phyloP scores from a whole-genome alignment of 2,329 filamentous ascomycete genomes.

The Colletotrichum graminicola region DNA sequence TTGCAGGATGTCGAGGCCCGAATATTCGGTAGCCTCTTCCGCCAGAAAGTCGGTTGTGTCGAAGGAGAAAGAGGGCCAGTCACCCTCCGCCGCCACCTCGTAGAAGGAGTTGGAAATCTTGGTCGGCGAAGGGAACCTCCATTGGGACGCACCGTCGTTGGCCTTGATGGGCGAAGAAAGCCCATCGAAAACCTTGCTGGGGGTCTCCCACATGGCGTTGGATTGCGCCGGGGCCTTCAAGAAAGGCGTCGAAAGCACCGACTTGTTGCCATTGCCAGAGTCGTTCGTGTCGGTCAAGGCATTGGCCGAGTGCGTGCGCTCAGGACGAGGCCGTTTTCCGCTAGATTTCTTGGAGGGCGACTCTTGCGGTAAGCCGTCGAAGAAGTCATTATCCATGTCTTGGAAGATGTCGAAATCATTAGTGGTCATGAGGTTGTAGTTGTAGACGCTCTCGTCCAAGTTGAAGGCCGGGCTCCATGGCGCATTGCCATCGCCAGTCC shows the following conservation, averaged over 20 bases:
- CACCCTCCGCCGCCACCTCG: constrained; percentile 54
- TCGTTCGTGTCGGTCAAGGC: constrained; percentile 72
- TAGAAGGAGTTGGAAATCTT: constrained; percentile 56
- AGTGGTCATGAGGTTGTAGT: constrained; percentile 59
- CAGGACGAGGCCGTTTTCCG: constrained; percentile 64
- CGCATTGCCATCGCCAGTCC: constrained; percentile 58
- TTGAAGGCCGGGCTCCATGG: constrained; percentile 78
- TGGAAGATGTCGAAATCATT: constrained; percentile 74
- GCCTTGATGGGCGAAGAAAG: constrained; percentile 69
- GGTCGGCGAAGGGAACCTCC: constrained; percentile 60
- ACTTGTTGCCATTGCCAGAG: constrained; percentile 61
- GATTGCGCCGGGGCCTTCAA: constrained; percentile 61
- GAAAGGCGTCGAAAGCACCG: constrained; percentile 62
- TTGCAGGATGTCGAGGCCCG: constrained; percentile 78
- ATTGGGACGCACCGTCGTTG: constrained; percentile 41
- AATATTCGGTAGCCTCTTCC: constrained; percentile 69
- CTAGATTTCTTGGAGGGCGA: constrained; percentile 75
- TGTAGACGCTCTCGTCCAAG: constrained; percentile 68
- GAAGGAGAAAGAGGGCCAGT: constrained; percentile 53
- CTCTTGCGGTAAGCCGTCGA: constrained; percentile 55
- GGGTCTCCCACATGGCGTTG: constrained; percentile 62
- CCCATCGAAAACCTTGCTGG: constrained; percentile 68
- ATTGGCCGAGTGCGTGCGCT: constrained; percentile 73
- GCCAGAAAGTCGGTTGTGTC: constrained; percentile 66
- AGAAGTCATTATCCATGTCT: constrained; percentile 55